Evolutionary conservation across 805 yeast genomes (phyloP).

Genomic region (Candida corydali): DNA sequence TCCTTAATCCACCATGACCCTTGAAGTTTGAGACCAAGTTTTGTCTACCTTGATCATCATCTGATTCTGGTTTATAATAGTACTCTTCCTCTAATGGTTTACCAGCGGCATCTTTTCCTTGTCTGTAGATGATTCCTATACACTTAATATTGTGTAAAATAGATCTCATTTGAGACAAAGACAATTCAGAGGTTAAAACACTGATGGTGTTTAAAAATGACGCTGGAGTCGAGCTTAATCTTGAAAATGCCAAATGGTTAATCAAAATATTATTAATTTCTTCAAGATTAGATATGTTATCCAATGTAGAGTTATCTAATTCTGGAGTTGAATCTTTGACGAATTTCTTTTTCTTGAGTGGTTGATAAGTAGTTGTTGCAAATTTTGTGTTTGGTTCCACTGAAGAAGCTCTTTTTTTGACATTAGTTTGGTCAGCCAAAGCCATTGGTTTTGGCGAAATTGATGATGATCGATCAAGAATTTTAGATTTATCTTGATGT

Average conservation of each 20-base stretch:
- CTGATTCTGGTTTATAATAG: constrained; percentile 83
- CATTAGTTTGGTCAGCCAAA: constrained; percentile 24
- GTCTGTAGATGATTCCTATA: constrained; percentile 83
- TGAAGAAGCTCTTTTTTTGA: constrained; percentile 26
- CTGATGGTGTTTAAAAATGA: constrained; percentile 61
- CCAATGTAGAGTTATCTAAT: neutral
- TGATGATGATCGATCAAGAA: constrained; percentile 3
- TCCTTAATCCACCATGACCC: constrained; percentile 77
- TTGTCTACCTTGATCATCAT: constrained; percentile 66
- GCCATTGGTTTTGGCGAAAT: constrained; percentile 9
- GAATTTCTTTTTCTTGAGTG: constrained; percentile 14
- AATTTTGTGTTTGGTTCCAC: constrained; percentile 27
- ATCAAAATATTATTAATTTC: constrained; percentile 63
- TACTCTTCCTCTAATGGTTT: constrained; percentile 91
- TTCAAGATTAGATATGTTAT: constrained; percentile 28
- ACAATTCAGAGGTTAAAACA: constrained; percentile 45
- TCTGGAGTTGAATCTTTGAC: constrained; percentile 20
- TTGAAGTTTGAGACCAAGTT: constrained; percentile 68
- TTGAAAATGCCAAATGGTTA: constrained; percentile 87
- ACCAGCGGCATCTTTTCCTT: constrained; percentile 96
- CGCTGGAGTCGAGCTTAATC: constrained; percentile 85
- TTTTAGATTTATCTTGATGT: constrained; percentile 1
- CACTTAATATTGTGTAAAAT: constrained; percentile 48
- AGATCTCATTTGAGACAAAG: constrained; percentile 40
- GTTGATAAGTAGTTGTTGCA: constrained; percentile 9